Conservation (phyloP, 2,329 filamentous ascomycete species). For the Fusarium protoensiforme region DNA sequence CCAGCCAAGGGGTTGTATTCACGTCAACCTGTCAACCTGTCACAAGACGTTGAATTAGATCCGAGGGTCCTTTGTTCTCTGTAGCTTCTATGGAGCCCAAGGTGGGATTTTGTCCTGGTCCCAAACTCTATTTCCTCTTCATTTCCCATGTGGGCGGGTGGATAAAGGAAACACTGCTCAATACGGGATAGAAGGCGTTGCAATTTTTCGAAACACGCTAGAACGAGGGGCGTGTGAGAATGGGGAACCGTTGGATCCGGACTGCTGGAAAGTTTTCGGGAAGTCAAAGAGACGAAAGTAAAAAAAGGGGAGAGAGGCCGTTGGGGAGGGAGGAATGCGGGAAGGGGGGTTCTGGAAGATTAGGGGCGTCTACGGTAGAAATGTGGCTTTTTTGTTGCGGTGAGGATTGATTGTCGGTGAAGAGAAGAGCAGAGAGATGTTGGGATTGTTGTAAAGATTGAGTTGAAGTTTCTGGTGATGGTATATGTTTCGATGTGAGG, state of each 20-base stretch:
- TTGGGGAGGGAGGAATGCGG: constrained; percentile 32
- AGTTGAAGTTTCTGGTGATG: not conserved
- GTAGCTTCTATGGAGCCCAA: not conserved
- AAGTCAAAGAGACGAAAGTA: constrained; percentile 21
- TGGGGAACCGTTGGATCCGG: constrained; percentile 15
- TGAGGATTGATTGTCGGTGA: constrained; percentile 1
- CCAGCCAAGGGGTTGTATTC: not conserved
- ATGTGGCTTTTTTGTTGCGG: constrained; percentile 20
- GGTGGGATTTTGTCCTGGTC: not conserved
- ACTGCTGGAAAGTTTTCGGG: constrained; percentile 17
- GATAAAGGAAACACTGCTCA: not conserved
- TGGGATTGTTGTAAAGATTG: not conserved
- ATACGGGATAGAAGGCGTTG: not conserved
- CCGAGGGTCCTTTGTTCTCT: not conserved
- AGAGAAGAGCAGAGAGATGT: not conserved
- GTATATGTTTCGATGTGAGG: not conserved
- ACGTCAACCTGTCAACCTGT: not conserved
- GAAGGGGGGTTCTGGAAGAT: constrained; percentile 25
- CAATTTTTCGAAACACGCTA: constrained; percentile 1
- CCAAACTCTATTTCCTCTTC: constrained; percentile 16
- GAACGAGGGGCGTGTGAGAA: constrained; percentile 11
- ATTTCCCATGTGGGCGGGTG: not conserved
- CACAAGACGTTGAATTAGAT: not conserved
- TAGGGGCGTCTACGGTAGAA: not conserved
- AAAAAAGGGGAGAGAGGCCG: constrained; percentile 15